These are phyloP conservation scores for Cyanidioschyzon merolae DNA, from an alignment of 23 red algal genomes.

Conservation along the genomic window DNA sequence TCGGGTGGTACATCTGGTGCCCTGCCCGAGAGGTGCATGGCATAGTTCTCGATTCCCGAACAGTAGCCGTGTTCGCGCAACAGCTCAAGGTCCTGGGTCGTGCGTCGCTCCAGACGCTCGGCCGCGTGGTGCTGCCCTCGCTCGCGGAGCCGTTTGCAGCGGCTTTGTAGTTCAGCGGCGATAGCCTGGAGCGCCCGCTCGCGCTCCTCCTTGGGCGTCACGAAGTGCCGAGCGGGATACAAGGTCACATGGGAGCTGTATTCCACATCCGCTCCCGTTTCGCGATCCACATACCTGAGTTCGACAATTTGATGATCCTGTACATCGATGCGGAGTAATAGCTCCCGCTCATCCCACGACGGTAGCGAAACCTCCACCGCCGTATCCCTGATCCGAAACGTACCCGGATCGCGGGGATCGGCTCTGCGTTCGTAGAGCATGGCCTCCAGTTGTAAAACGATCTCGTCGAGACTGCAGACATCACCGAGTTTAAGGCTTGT, in stretches of 20 bases:
- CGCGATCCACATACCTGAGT: constrained; percentile 17
- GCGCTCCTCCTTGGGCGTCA: constrained; percentile 29
- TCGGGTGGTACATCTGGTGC: constrained; percentile 26
- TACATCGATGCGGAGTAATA: constrained; percentile 33
- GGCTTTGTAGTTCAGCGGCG: constrained; percentile 25
- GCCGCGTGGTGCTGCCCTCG: constrained; percentile 46
- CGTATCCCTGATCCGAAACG: not conserved
- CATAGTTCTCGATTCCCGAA: constrained; percentile 71
- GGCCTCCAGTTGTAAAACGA: not conserved
- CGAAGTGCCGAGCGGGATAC: constrained; percentile 77
- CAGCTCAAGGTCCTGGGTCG: constrained; percentile 49
- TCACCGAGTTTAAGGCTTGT: constrained; percentile 34
- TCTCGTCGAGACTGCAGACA: not conserved
- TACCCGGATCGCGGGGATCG: constrained; percentile 2
- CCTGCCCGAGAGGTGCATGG: constrained; percentile 38
- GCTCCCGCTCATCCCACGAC: constrained; percentile 44
- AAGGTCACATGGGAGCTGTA: constrained; percentile 30
- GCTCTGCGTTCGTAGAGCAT: constrained; percentile 11
- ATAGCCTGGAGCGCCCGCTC: constrained; percentile 47
- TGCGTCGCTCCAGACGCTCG: constrained; percentile 43
- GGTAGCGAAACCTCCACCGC: not conserved
- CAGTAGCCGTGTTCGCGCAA: constrained; percentile 58
- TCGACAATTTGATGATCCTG: not conserved
- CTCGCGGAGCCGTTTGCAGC: constrained; percentile 8
- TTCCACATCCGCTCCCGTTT: not conserved